Base-by-base conservation (phyloP, 2,329 filamentous ascomycete genomes). In the Venturia carpophila region DNA sequence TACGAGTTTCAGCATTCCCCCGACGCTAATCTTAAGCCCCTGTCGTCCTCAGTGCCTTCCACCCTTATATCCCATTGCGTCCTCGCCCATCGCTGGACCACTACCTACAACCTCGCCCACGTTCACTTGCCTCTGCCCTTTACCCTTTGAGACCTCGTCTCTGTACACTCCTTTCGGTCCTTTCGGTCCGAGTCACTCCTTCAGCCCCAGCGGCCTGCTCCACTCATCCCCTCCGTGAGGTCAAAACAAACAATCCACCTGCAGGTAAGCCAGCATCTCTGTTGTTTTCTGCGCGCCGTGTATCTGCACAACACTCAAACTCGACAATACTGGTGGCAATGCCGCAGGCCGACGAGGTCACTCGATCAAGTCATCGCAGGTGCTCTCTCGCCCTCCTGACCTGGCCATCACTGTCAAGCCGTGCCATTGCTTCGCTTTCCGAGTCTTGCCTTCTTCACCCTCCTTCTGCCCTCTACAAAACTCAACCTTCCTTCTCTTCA, bases 151-250 rank as follows among this genome's bases (percentile, higher is more conserved):
- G 34, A 17, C 10, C n/a, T 45, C 15, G 9, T 61, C 60, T 61
- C 60, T 45, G 13, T 45, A 37, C 60, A 61, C 27, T 61, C 60
- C 39, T 61, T 61, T n/a, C n/a, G n/a, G n/a, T n/a, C n/a, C n/a
- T n/a, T 58, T 58, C 24, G 15, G 27, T 7, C 21, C 17, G 15
- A 42, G 39, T 61, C 60, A 43, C 39, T 61, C 42, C 15, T 45
- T 42, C 60, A 61, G 39, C 60, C 60, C 60, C 27, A 61, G 60
- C 60, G 60, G 60, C 60, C 60, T 42, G 4, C 39, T 43, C 42
- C n/a, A 11, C n/a, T 34, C 21, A 43, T 42, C 39, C 15, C 56
- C 60, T 61, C 60, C n/a, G 60, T 45, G 60, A 61, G 60, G 60
- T 45, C 52, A 5, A 58, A 58, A 58, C 52, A 58, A 58, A 37